Conservation (phyloP, 177 flowering plant species). For the Vitis hybrid region DNA sequence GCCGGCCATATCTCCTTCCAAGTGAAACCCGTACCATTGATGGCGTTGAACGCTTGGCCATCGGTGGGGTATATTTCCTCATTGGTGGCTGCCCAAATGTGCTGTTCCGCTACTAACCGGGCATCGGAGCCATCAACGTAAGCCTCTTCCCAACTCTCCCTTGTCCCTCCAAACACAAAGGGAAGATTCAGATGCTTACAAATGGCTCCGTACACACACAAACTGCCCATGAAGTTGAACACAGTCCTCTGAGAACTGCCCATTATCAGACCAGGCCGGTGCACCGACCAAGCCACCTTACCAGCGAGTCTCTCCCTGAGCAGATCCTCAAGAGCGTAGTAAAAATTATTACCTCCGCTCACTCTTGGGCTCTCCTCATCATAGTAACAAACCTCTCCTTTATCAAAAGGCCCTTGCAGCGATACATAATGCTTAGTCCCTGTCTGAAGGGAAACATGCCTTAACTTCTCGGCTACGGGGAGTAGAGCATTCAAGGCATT, state of each 20-base stretch:
- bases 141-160: constrained; percentile 70
- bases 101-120: constrained; percentile 77
- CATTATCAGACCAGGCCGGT: constrained; percentile 74
- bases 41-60: constrained; percentile 66
- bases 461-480: constrained; percentile 43
- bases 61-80: constrained; percentile 14
- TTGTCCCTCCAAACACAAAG: constrained; percentile 77
- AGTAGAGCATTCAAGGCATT: constrained; percentile 66
- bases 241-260: constrained; percentile 61
- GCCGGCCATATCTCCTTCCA: constrained; percentile 82
- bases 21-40: constrained; percentile 59
- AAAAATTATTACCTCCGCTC: constrained; percentile 46
- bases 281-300: constrained; percentile 67
- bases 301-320: constrained; percentile 46
- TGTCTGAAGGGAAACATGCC: constrained; percentile 84
- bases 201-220: constrained; percentile 69
- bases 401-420: constrained; percentile 22
- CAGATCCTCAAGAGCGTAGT: constrained; percentile 74
- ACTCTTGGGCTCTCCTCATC: constrained; percentile 66
- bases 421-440: constrained; percentile 82
- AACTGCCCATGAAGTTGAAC: constrained; percentile 72
- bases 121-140: constrained; percentile 79
- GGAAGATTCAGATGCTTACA: constrained; percentile 69
- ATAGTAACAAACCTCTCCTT: constrained; percentile 19
- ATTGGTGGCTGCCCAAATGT: constrained; percentile 75